Evolutionary conservation across 1,139 yeast species (phyloP).

Genomic region (Geotrichum histeridarum): DNA sequence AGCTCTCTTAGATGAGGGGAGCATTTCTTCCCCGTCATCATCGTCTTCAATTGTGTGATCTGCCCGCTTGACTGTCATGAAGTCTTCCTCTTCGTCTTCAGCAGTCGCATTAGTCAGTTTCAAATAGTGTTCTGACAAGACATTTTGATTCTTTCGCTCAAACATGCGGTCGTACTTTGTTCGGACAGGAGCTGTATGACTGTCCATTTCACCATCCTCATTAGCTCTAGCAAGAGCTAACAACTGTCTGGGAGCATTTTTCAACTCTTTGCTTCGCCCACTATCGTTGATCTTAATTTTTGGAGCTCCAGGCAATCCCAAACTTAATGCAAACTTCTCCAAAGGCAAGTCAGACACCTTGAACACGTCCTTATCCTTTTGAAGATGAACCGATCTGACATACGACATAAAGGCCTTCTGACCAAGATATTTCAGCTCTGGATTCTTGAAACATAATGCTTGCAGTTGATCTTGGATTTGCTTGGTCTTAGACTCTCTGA

Average conservation of each 20-base stretch:
- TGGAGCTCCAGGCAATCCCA: constrained; percentile 96
- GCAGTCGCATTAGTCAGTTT: constrained; percentile 44
- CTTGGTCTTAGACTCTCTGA: constrained; percentile 71
- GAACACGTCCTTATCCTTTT: constrained; percentile 82
- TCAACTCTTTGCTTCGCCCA: constrained; percentile 58
- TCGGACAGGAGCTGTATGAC: constrained; percentile 49
- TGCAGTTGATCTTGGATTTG: constrained; percentile 81
- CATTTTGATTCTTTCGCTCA: constrained; percentile 89
- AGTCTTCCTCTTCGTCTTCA: constrained; percentile 46
- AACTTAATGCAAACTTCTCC: constrained; percentile 77
- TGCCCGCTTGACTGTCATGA: constrained; percentile 69
- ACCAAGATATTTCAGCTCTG: constrained; percentile 84
- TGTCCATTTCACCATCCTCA: constrained; percentile 43
- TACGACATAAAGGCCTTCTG: constrained; percentile 95
- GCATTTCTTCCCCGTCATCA: constrained; percentile 49
- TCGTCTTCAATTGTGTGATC: constrained; percentile 80
- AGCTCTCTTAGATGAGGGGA: constrained; percentile 78
- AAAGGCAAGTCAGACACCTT: constrained; percentile 64
- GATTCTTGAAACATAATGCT: constrained; percentile 84
- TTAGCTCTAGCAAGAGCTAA: constrained; percentile 57
- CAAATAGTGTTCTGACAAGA: constrained; percentile 80
- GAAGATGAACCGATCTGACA: constrained; percentile 75
- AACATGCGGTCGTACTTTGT: constrained; percentile 96
- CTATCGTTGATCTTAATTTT: constrained; percentile 66
- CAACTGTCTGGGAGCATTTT: constrained; percentile 74